Base-by-base conservation (phyloP, 768 basidiomycete genomes). In the Crepidotus variabilis region DNA sequence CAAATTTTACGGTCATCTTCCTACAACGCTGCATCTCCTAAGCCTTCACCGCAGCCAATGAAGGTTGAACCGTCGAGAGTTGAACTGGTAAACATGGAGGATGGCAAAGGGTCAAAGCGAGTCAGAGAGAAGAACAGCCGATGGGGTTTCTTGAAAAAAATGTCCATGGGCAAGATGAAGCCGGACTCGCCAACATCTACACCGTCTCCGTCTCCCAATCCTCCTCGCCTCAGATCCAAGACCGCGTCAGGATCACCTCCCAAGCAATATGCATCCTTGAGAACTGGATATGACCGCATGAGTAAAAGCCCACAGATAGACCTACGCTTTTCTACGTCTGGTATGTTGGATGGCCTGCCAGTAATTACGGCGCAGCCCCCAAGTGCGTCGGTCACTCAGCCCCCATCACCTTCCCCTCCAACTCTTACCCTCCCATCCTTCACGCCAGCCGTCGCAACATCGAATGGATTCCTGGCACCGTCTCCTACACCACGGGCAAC, bases 71-170 rank as follows among this genome's bases (percentile, higher is more conserved):
- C 46, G 20, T 24, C 22, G 20, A 59, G 50, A 46, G 8, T 28
- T 10, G 50, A 59, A 28, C 58, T 51, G 23, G 51, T 60, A 24
- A 54, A 54, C 28, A 52, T 59, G 58, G 54, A 55, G 46, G 52
- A 54, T 47, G 52, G 52, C 32, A 49, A 43, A 39, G 47, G 32
- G 39, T 48, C 51, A n/a, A 33, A 23, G 34, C 47, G 60, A 2
- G 34, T 60, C 3, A 82, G 83, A 63, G 84, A 87, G 63, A 88
- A 90, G 69, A 74, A 75, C 36, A 85, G 86, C 52, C 86, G 91
- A 55, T 96, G 95, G 94, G 94, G 94, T 2, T 96, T 98, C 75
- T 75, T 98, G 57, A 93, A 94, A 75, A 98, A 98, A 75, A 97
- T 98, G 94, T 96, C 94, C 6, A 96, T 95, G 92, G 88, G 93